Conservation (phyloP, 257 asterid genomes). For the Handroanthus guayacan region DNA sequence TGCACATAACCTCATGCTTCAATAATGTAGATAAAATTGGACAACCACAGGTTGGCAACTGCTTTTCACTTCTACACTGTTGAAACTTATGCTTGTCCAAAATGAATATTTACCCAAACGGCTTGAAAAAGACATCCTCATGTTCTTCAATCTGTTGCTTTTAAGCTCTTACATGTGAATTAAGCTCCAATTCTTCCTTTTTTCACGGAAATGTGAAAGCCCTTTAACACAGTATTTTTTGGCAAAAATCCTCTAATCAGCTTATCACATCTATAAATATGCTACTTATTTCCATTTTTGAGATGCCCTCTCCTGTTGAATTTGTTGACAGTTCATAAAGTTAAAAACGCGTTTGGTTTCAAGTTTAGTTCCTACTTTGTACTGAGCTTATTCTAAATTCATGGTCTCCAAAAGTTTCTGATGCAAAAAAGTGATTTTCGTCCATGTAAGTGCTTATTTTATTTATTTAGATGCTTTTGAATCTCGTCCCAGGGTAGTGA, state of each 20-base stretch:
- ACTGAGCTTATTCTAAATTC: background rate
- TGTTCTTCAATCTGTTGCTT: background rate
- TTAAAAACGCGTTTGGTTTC: background rate
- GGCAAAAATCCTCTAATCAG: background rate
- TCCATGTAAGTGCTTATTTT: background rate
- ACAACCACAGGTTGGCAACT: slow-evolving; percentile 41
- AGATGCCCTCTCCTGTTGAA: background rate
- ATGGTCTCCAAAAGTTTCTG: background rate
- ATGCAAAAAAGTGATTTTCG: too few species aligned
- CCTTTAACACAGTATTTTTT: background rate
- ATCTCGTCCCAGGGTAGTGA: background rate
- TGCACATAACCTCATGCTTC: background rate
- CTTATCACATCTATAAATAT: too few species aligned
- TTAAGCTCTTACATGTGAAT: slow-evolving; percentile 14
- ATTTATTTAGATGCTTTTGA: background rate
- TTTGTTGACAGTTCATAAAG: background rate
- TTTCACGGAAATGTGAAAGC: background rate
- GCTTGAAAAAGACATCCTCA: background rate
- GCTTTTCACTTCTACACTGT: slow-evolving; percentile 17
- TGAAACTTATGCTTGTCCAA: slow-evolving; percentile 9
- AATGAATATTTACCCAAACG: background rate
- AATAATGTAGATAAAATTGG: slow-evolving; percentile 32
- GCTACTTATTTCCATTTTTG: background rate
- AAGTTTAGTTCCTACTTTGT: background rate
- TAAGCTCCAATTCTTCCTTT: slow-evolving; percentile 9